Conservation (phyloP, 176 grass and related monocot species). For the Lolium rigidum region DNA sequence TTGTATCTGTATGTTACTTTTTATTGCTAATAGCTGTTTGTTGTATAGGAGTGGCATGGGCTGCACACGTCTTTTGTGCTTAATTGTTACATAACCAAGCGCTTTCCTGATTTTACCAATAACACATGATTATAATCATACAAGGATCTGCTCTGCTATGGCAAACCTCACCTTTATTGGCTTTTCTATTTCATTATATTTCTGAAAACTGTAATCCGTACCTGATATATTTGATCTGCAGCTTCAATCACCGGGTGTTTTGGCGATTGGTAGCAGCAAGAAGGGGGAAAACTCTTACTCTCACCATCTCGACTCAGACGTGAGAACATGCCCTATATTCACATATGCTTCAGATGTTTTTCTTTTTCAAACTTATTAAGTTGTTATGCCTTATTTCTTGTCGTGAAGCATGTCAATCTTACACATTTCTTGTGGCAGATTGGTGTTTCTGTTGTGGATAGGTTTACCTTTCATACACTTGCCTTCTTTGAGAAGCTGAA, state of each 20-base stretch:
- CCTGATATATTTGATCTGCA: constrained; percentile 47
- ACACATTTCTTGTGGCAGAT: constrained; percentile 62
- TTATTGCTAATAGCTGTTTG: constrained; percentile 12
- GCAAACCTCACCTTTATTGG: not conserved
- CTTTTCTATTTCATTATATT: not conserved
- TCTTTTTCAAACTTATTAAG: constrained; percentile 12
- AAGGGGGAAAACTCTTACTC: constrained; percentile 99
- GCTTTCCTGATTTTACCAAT: not conserved
- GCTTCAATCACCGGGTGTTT: constrained; percentile 96
- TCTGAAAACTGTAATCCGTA: constrained; percentile 24
- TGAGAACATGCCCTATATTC: constrained; percentile 55
- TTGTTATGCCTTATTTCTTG: constrained; percentile 1
- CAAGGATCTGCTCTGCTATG: not conserved
- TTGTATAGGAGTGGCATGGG: not conserved
- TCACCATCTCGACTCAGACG: constrained; percentile 97
- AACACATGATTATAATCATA: constrained; percentile 4
- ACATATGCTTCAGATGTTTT: constrained; percentile 12
- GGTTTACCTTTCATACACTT: constrained; percentile 97
- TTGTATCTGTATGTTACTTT: not conserved
- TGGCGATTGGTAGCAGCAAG: constrained; percentile 95
- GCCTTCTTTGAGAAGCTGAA: constrained; percentile 98
- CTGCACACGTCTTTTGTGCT: constrained; percentile 17
- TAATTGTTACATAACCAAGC: not conserved
- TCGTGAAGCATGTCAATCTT: constrained; percentile 22
- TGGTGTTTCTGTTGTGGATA: constrained; percentile 99